Evolutionary conservation across 2,329 filamentous ascomycete species (phyloP).

Genomic region (Aspergillus sp.): DNA sequence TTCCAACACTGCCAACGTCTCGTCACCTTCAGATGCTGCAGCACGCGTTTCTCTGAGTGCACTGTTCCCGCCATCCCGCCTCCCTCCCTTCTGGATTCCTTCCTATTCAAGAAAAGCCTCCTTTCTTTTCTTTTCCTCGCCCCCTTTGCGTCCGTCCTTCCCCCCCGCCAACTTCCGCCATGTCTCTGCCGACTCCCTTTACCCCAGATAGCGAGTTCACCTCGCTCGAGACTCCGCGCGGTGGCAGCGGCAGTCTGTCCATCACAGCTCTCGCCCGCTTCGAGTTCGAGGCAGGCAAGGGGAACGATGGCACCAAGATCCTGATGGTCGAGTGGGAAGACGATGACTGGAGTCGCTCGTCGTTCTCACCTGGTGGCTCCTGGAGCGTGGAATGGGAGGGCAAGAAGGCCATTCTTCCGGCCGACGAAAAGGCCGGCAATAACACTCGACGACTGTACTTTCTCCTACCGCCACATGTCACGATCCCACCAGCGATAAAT

Average conservation of each 20-base stretch:
- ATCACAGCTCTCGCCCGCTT: constrained; percentile 73
- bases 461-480: constrained; percentile 69
- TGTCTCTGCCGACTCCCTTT: constrained; percentile 24
- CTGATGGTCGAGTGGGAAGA: constrained; percentile 91
- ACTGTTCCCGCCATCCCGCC: neutral
- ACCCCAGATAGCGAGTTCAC: constrained; percentile 33
- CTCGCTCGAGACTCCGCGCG: constrained; percentile 33
- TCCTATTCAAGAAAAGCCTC: constrained; percentile 9
- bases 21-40: constrained; percentile 9
- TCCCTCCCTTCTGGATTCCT: neutral
- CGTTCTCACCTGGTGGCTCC: constrained; percentile 42
- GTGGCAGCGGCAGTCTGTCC: constrained; percentile 30
- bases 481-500: constrained; percentile 70
- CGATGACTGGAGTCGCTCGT: constrained; percentile 49
- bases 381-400: constrained; percentile 86
- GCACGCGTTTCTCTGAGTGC: constrained; percentile 4
- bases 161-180: neutral
- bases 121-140: constrained; percentile 4
- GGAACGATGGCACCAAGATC: constrained; percentile 83
- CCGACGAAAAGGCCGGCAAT: constrained; percentile 58
- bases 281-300: constrained; percentile 76
- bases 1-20: neutral
- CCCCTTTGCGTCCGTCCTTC: neutral
- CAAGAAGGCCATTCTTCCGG: constrained; percentile 69
- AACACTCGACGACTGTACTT: constrained; percentile 71